Conservation (phyloP, 257 asterid genomes). For the Nicotiana noctiflora region DNA sequence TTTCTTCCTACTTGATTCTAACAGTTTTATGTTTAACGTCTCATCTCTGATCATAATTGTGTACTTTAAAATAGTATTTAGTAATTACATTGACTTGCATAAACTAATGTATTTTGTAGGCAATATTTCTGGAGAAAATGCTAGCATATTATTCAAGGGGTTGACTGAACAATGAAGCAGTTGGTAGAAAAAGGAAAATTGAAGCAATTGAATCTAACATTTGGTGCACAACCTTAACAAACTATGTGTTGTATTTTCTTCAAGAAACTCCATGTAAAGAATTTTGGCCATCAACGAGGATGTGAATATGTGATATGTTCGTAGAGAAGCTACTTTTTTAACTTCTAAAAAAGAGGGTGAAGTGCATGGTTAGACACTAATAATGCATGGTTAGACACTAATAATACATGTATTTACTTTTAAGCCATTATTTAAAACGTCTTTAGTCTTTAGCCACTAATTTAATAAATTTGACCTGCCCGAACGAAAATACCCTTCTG, state of each 20-base stretch:
- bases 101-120: background rate
- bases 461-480: too few relatives aligned
- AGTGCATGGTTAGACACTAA: too few relatives aligned
- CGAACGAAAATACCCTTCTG: too few relatives aligned
- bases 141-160: background rate
- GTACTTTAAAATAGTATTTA: background rate
- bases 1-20: background rate
- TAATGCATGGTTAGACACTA: too few relatives aligned
- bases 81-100: background rate
- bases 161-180: background rate
- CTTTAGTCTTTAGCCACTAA: too few relatives aligned
- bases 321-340: too few relatives aligned
- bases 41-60: background rate
- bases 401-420: too few relatives aligned
- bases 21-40: background rate
- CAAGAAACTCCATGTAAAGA: background rate
- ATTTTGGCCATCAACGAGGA: too few relatives aligned
- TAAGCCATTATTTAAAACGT: too few relatives aligned
- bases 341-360: too few relatives aligned
- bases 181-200: background rate
- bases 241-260: background rate
- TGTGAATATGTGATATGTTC: too few relatives aligned
- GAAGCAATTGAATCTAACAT: background rate
- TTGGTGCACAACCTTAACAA: background rate
- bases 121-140: background rate